Evolutionary conservation across 768 basidiomycete species (phyloP).

Genomic region (Boletus vermiculosoides): DNA sequence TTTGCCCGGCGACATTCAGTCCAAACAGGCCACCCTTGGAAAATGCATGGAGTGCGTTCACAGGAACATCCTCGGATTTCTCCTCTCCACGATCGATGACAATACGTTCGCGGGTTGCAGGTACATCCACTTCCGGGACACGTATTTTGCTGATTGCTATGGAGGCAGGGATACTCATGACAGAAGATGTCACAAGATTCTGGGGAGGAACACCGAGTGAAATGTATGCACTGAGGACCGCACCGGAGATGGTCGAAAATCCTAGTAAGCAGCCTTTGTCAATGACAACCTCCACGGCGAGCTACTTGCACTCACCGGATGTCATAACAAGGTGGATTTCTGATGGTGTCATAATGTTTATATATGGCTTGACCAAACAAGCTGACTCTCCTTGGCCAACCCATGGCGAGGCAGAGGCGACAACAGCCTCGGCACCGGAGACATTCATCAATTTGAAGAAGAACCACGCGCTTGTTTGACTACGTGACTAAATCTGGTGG

Average conservation of each 20-base stretch:
- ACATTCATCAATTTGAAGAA: constrained; percentile 91
- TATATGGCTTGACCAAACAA: constrained; percentile 80
- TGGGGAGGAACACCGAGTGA: constrained; percentile 71
- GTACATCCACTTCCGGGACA: constrained; percentile 79
- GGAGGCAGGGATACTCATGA: constrained; percentile 95
- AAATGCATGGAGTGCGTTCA: constrained; percentile 88
- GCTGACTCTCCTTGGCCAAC: constrained; percentile 90
- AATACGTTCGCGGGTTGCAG: constrained; percentile 79
- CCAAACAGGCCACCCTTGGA: constrained; percentile 83
- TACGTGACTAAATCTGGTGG: neutral
- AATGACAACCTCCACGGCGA: neutral
- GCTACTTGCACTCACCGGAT: constrained; percentile 49
- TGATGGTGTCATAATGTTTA: constrained; percentile 80
- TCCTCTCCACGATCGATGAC: constrained; percentile 76
- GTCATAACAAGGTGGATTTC: constrained; percentile 90
- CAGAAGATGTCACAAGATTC: constrained; percentile 83
- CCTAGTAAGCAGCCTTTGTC: constrained; percentile 33
- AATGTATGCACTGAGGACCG: constrained; percentile 85
- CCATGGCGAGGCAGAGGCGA: constrained; percentile 92
- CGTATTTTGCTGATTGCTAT: constrained; percentile 91
- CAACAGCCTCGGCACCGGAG: constrained; percentile 93
- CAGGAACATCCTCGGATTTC: constrained; percentile 51
- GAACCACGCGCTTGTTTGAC: constrained; percentile 69
- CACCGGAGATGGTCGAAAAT: constrained; percentile 92
- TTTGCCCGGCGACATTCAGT: constrained; percentile 82